These are phyloP conservation scores for Colletotrichum sp. DNA, from an alignment of 2,329 filamentous ascomycete genomes.

Conservation along the genomic window DNA sequence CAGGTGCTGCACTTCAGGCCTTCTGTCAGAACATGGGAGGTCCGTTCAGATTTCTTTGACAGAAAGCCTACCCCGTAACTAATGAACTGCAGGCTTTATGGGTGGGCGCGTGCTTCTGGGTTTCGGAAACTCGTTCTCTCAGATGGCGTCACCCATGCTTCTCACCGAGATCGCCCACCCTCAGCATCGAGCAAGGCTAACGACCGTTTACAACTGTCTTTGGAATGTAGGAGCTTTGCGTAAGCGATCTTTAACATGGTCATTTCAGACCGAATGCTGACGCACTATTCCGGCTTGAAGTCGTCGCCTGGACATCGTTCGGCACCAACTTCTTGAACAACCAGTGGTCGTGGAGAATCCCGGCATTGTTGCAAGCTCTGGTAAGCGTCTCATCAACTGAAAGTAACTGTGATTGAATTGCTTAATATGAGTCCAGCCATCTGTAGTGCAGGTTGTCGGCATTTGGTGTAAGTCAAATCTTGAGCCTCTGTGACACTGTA, in stretches of 20 bases:
- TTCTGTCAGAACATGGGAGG: slow-evolving; percentile 46
- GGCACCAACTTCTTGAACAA: slow-evolving; percentile 49
- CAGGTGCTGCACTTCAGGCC: slow-evolving; percentile 62
- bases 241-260: slow-evolving; percentile 44
- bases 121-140: slow-evolving; percentile 59
- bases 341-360: slow-evolving; percentile 58
- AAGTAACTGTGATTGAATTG: neutral
- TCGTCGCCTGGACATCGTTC: slow-evolving; percentile 55
- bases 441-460: slow-evolving; percentile 52
- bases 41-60: slow-evolving; percentile 16
- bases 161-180: slow-evolving; percentile 61
- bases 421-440: slow-evolving; percentile 34
- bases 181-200: slow-evolving; percentile 52
- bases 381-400: neutral
- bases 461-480: slow-evolving; percentile 43
- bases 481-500: neutral
- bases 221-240: slow-evolving; percentile 55
- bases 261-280: slow-evolving; percentile 34
- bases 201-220: slow-evolving; percentile 57
- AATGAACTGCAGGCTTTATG: slow-evolving; percentile 38
- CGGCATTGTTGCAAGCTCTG: slow-evolving; percentile 52
- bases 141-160: slow-evolving; percentile 57
- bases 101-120: slow-evolving; percentile 62
- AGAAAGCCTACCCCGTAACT: neutral
- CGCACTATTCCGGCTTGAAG: neutral